Conservation (phyloP, 768 basidiomycete genomes). For the Rickenella mellea region DNA sequence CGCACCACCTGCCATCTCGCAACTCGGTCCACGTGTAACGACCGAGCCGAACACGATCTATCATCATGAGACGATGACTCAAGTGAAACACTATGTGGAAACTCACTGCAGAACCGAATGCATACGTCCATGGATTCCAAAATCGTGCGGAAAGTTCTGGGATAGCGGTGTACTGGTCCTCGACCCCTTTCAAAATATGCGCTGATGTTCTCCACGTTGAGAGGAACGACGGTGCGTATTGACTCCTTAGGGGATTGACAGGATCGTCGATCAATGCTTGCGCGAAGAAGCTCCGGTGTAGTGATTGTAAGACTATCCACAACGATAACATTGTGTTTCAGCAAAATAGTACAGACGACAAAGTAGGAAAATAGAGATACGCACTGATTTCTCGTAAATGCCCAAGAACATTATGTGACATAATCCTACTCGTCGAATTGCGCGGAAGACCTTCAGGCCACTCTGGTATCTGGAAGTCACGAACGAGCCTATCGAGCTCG, state of each 20-base stretch:
- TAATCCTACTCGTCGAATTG: slow-evolving; percentile 33
- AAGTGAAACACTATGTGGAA: too few relatives aligned
- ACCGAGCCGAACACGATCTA: slow-evolving; percentile 76
- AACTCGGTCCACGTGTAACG: slow-evolving; percentile 63
- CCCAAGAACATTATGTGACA: slow-evolving; percentile 38
- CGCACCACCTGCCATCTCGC: slow-evolving; percentile 55
- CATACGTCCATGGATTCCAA: slow-evolving; percentile 57
- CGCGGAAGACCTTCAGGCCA: slow-evolving; percentile 29
- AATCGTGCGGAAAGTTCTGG: slow-evolving; percentile 43
- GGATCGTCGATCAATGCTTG: slow-evolving; percentile 50
- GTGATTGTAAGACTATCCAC: slow-evolving; percentile 40
- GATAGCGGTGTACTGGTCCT: slow-evolving; percentile 35
- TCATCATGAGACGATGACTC: too few relatives aligned
- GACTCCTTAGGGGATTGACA: slow-evolving; percentile 45
- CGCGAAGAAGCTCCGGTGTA: slow-evolving; percentile 61
- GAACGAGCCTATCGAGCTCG: slow-evolving; percentile 43
- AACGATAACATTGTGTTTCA: background rate
- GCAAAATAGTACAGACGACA: slow-evolving; percentile 15
- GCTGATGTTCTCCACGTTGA: slow-evolving; percentile 56
- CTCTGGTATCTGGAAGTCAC: slow-evolving; percentile 47
- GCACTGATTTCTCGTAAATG: slow-evolving; percentile 55
- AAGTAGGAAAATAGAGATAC: slow-evolving; percentile 25
- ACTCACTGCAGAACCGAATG: slow-evolving; percentile 51
- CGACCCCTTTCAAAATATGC: slow-evolving; percentile 42
- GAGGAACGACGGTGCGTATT: slow-evolving; percentile 59